A percentile compares a stretch with the other conserved stretches of the same genome.
phyloP scores from a whole-genome alignment of 2,329 filamentous ascomycete species.

The Aspergillus caelatus region DNA sequence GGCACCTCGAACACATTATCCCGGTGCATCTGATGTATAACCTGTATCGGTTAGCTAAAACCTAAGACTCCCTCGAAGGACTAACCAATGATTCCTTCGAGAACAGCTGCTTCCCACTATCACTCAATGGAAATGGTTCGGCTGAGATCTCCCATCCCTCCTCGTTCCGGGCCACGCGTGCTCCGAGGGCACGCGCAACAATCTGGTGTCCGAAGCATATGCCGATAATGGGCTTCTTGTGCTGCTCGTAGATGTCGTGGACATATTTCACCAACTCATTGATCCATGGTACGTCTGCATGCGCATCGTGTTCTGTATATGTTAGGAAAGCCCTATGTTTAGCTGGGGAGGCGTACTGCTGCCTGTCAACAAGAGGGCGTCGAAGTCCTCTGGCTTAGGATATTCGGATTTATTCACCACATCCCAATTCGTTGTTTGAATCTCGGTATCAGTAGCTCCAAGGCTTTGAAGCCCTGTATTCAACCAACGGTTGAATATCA shows the following conservation, averaged over 20 bases:
- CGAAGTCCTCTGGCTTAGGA: conserved; percentile 25
- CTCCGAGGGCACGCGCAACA: conserved; percentile 46
- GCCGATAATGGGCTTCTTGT: conserved; percentile 43
- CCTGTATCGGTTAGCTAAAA: conserved; percentile 10
- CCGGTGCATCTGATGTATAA: conserved; percentile 52
- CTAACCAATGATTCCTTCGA: conserved; percentile 30
- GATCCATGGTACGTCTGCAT: conserved; percentile 51
- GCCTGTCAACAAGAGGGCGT: conserved; percentile 33
- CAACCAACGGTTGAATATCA: conserved; percentile 31
- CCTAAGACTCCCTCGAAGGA: neutral
- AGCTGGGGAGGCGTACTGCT: conserved; percentile 27
- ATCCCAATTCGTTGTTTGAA: conserved; percentile 27
- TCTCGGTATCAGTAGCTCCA: conserved; percentile 7
- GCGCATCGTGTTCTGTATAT: conserved; percentile 41
- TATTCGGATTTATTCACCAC: conserved; percentile 27
- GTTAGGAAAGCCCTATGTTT: neutral
- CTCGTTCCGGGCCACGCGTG: conserved; percentile 42
- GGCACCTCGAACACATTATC: conserved; percentile 50
- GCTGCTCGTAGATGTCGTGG: conserved; percentile 25
- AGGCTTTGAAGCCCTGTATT: conserved; percentile 19
- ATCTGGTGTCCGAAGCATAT: conserved; percentile 57
- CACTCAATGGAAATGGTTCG: conserved; percentile 44
- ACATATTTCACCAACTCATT: conserved; percentile 46
- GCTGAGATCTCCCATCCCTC: conserved; percentile 53
- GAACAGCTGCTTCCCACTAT: conserved; percentile 46